Base-by-base conservation (phyloP, 352 stramenopile genomes). In the Phytopythium delawarense region DNA sequence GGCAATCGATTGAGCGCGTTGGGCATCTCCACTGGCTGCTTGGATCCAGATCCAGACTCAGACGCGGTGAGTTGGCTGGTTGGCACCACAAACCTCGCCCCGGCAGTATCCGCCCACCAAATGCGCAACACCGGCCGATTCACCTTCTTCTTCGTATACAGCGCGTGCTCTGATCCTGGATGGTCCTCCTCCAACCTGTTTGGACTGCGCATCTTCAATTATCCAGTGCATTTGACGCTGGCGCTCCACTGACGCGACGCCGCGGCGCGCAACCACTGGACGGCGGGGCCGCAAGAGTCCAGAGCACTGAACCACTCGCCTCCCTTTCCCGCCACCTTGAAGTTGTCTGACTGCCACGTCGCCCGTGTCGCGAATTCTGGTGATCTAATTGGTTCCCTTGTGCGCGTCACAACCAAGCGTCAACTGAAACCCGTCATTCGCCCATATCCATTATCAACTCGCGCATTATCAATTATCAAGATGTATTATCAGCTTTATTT, bases 291-390 rank as follows among this genome's bases (percentile, higher is more conserved):
- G 34, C 37, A 20, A 44, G 12, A 44, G 15, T 44, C 37, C 37
- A 54, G 48, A 37, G 48, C 6, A 44, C 34, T 12, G 34, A 1
- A 39, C 34, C 11, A 8, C 11, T 44, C 4, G 12, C 37, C 37
- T 44, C n/a, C 42, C 42, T 49, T 21, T 25, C 28, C 45, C 23
- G 15, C 12, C 49, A 55, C 28, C 23, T 62, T 44, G 56, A 44
- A 44, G 45, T 28, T 51, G 18, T 57, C 16, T 2, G 20, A 21
- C 53, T 48, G 67, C 67, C 67, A 74, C 67, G 67, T 74, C 67
- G 67, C 61, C 55, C 7, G 52, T 59, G 32, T 70, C 49, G 16
- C 9, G 21, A 37, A 35, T 57, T 11, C 3, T 11, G 53, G 49
- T 35, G 49, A 28, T 63, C 44, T 69, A 49, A 73, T 73, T 73